phyloP scores from a whole-genome alignment of 495 filamentous ascomycete species.

The Aspergillus olivimuriae region DNA sequence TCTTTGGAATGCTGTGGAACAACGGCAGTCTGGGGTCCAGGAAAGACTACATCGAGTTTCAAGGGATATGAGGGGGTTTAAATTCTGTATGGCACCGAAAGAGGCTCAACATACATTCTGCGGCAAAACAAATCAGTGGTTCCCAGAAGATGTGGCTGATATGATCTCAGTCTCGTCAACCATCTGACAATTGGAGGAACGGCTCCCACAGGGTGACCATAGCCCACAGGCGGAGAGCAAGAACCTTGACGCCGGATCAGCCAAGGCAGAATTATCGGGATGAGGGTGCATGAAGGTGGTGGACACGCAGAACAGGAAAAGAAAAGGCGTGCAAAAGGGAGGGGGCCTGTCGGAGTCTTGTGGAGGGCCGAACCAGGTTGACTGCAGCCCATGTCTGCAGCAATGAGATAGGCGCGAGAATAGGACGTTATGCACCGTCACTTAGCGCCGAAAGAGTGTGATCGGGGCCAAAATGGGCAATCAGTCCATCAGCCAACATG shows the following conservation, averaged over 20 bases:
- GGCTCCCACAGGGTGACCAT: constrained; percentile 19
- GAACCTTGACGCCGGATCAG: constrained; percentile 24
- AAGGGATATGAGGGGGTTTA: constrained; percentile 4
- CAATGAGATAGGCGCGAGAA: constrained; percentile 19
- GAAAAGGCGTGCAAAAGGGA: constrained; percentile 7
- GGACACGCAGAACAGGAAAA: constrained; percentile 12
- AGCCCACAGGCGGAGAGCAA: constrained; percentile 17
- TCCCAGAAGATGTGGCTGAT: constrained; percentile 31
- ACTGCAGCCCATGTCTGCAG: constrained; percentile 29
- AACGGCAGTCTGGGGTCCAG: not conserved
- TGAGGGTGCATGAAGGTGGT: constrained; percentile 23
- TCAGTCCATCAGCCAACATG: constrained; percentile 1
- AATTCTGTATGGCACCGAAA: constrained; percentile 15
- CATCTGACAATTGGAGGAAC: constrained; percentile 26
- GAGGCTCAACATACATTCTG: constrained; percentile 19
- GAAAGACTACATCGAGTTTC: not conserved
- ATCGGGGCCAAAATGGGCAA: constrained; percentile 18
- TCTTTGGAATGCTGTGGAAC: not conserved
- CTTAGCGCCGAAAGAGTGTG: constrained; percentile 31
- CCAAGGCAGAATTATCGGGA: constrained; percentile 33
- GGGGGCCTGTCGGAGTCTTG: constrained; percentile 21
- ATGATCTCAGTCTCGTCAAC: constrained; percentile 10
- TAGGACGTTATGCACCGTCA: constrained; percentile 16
- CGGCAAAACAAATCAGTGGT: constrained; percentile 14
- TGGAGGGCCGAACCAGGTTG: constrained; percentile 23